phyloP scores from a whole-genome alignment of 768 basidiomycete genomes.

The Psilocybe subaeruginosa region DNA sequence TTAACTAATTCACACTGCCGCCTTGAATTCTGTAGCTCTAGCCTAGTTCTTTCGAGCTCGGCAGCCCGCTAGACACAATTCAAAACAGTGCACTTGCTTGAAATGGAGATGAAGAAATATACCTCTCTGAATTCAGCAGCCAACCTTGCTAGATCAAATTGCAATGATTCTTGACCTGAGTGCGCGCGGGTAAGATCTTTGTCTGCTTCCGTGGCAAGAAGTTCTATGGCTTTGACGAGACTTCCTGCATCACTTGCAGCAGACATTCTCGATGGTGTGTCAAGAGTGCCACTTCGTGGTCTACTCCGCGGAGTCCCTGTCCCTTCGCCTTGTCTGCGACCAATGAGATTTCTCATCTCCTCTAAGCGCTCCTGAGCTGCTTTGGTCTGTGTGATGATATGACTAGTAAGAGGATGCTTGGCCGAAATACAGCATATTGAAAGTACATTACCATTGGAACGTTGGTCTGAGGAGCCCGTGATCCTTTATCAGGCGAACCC shows the following conservation, averaged over 20 bases:
- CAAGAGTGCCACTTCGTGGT: constrained; percentile 40
- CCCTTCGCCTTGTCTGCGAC: constrained; percentile 55
- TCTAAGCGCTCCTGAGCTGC: constrained; percentile 80
- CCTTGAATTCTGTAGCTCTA: constrained; percentile 69
- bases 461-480: constrained; percentile 47
- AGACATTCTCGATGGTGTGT: constrained; percentile 30
- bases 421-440: neutral
- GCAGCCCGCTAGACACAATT: constrained; percentile 45
- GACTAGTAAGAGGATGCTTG: neutral
- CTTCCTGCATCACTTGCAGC: constrained; percentile 34
- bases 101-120: constrained; percentile 15
- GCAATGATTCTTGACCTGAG: constrained; percentile 58
- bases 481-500: constrained; percentile 60
- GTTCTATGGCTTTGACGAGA: constrained; percentile 49
- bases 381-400: constrained; percentile 49
- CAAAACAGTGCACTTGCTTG: neutral
- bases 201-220: constrained; percentile 61
- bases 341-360: constrained; percentile 81
- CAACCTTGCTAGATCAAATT: constrained; percentile 51
- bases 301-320: constrained; percentile 51
- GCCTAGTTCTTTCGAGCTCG: constrained; percentile 64
- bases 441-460: constrained; percentile 44
- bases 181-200: constrained; percentile 52
- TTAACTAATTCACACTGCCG: constrained; percentile 83
- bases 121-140: constrained; percentile 63